Evolutionary conservation across 768 basidiomycete species (phyloP).

Genomic region (Multifurca ochricompacta): DNA sequence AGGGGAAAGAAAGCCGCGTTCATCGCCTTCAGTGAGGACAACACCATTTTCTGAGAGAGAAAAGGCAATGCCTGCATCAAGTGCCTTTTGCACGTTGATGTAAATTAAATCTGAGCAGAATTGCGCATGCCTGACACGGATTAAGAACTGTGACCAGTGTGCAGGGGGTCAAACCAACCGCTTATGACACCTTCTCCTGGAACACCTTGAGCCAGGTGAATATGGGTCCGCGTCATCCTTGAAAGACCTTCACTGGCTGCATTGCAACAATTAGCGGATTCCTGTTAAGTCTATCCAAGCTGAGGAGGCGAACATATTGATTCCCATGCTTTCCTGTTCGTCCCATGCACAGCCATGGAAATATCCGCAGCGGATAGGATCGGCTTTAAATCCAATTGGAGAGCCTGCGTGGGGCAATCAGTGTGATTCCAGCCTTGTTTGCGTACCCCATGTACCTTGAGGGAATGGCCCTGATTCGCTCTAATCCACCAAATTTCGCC

Average conservation of each 20-base stretch:
- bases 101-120: conserved; percentile 76
- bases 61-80: conserved; percentile 64
- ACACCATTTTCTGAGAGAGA: conserved; percentile 83
- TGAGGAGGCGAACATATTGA: conserved; percentile 44
- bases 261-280: neutral
- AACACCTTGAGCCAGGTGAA: conserved; percentile 83
- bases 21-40: conserved; percentile 74
- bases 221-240: conserved; percentile 83
- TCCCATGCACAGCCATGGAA: conserved; percentile 81
- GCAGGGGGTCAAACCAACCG: conserved; percentile 39
- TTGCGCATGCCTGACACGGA: conserved; percentile 63
- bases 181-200: conserved; percentile 61
- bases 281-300: neutral
- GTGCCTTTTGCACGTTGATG: conserved; percentile 63
- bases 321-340: conserved; percentile 60
- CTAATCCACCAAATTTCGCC: conserved; percentile 72
- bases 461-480: conserved; percentile 86
- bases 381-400: conserved; percentile 59
- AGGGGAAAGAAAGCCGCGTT: conserved; percentile 48
- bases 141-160: neutral
- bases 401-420: conserved; percentile 37
- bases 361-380: conserved; percentile 54
- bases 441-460: conserved; percentile 44
- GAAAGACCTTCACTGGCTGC: conserved; percentile 69
- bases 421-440: neutral